Percentiles rank a stretch among this genome's conserved stretches.
Evolutionary conservation across 768 basidiomycete genomes (phyloP).

Genomic region (Kondoa malvinella): DNA sequence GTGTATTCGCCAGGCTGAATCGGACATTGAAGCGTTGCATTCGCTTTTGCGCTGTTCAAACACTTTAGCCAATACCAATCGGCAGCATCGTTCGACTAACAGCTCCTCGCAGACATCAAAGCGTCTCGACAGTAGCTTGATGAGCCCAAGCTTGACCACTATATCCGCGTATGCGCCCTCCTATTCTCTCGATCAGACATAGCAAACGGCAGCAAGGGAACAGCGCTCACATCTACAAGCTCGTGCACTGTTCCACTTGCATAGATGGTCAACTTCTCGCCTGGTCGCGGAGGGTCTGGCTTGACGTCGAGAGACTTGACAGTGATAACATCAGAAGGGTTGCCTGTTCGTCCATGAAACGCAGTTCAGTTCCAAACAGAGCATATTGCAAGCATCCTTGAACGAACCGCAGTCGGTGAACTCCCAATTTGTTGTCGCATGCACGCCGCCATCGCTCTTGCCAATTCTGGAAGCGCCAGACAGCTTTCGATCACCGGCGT

Average conservation of each 20-base stretch:
- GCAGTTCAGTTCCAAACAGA: not conserved
- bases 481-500: no score
- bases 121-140: slow-evolving; percentile 64
- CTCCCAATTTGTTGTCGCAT: slow-evolving; percentile 11
- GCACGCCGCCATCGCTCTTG: slow-evolving; percentile 9
- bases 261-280: slow-evolving; percentile 68
- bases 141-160: slow-evolving; percentile 73
- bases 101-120: slow-evolving; percentile 91
- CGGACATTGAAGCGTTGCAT: slow-evolving; percentile 68
- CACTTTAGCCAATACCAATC: slow-evolving; percentile 2
- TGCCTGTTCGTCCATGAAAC: slow-evolving; percentile 7
- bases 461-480: no score
- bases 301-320: slow-evolving; percentile 22
- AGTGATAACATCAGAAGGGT: slow-evolving; percentile 19
- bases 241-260: slow-evolving; percentile 48
- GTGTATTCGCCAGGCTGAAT: slow-evolving; percentile 52
- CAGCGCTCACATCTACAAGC: slow-evolving; percentile 45
- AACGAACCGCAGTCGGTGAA: slow-evolving; percentile 15
- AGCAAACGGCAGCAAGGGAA: not conserved
- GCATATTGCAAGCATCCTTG: not conserved
- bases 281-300: slow-evolving; percentile 81
- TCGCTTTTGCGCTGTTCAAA: slow-evolving; percentile 46
- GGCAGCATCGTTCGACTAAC: slow-evolving; percentile 38
- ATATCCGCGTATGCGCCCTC: slow-evolving; percentile 84
- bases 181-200: slow-evolving; percentile 35